Evolutionary conservation across 768 basidiomycete species (phyloP), one percentile per base, ranked within the genome.

Genomic region (Cyclocybe aegerita): DNA sequence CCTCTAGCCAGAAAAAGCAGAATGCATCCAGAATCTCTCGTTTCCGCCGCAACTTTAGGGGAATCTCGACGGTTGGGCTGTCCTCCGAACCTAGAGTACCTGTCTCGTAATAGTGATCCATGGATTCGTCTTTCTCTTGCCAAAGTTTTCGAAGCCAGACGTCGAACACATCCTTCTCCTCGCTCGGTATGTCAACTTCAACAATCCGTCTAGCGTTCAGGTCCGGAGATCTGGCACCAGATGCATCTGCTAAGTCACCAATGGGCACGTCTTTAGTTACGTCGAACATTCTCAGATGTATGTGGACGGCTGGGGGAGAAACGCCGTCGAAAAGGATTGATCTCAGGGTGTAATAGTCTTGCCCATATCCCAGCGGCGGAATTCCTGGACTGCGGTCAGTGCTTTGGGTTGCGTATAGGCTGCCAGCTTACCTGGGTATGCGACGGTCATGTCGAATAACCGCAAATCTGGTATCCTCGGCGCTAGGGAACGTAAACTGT

Each of bases 361-460:
- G 94, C 0, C 93, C 93, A 60, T 90, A 94, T 30, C 82, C 85
- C 60, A 79, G 75, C 2, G 81, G 77, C 11, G 93, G 92, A 36
- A 96, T 79, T 8, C 89, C 89, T 90, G 52, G 39, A 36, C 34
- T 45, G 9, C 29, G 39, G 43, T 55, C 31, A 53, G 23, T 12
- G 48, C 9, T 17, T 41, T 14, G n/a, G n/a, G 12, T 8, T 16
- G 39, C 17, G 34, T 45, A 35, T 35, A 11, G 38, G 38, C n/a
- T 47, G 41, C 32, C 14, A 43, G 49, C 71, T 57, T 65, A 84
- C 94, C 94, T 56, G 93, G 91, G 69, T 99, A 99, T 23, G 87
- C 81, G 54, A 96, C 76, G 0, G 97, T 98, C 39, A 97, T 73
- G 64, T 98, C 97, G n/a, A 98, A 72, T 9, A 99, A 66, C 57